These are phyloP conservation scores for Bretschneidera sinensis DNA, from an alignment of 345 rosid species.

Conservation along the genomic window DNA sequence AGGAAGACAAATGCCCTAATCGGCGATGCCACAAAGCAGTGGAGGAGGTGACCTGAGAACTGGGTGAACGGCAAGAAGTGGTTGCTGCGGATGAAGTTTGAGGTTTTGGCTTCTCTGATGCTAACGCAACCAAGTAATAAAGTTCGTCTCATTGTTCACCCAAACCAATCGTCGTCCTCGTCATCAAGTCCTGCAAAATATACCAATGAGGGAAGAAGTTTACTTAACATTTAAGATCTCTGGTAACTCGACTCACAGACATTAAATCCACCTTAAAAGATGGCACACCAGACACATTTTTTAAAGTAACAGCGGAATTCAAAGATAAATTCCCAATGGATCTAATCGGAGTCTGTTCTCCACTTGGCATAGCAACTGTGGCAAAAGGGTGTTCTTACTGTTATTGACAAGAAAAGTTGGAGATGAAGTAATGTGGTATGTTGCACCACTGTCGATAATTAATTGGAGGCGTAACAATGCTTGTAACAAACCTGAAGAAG, in stretches of 20 bases:
- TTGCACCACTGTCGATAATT: too few species aligned
- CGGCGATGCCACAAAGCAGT: neutral
- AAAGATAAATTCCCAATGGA: too few species aligned
- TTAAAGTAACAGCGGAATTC: too few species aligned
- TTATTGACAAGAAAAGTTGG: too few species aligned
- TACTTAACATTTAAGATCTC: neutral
- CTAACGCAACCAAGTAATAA: neutral
- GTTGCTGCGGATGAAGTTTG: neutral
- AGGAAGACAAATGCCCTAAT: neutral
- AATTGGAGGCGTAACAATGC: too few species aligned
- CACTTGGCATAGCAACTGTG: too few species aligned
- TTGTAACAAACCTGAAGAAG: too few species aligned
- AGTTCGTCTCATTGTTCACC: neutral
- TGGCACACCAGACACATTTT: too few species aligned
- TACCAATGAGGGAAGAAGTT: conserved; percentile 1
- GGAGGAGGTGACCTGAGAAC: neutral
- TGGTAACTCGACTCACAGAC: neutral
- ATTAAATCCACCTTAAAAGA: neutral
- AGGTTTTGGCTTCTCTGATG: neutral
- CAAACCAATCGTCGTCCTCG: conserved; percentile 4
- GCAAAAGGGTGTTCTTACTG: too few species aligned
- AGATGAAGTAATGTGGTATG: too few species aligned
- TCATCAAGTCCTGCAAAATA: neutral
- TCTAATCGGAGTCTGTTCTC: too few species aligned
- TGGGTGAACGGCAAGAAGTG: too few species aligned